Evolutionary conservation across 2,329 filamentous ascomycete species (phyloP).

Genomic region (Cadophora gregata): DNA sequence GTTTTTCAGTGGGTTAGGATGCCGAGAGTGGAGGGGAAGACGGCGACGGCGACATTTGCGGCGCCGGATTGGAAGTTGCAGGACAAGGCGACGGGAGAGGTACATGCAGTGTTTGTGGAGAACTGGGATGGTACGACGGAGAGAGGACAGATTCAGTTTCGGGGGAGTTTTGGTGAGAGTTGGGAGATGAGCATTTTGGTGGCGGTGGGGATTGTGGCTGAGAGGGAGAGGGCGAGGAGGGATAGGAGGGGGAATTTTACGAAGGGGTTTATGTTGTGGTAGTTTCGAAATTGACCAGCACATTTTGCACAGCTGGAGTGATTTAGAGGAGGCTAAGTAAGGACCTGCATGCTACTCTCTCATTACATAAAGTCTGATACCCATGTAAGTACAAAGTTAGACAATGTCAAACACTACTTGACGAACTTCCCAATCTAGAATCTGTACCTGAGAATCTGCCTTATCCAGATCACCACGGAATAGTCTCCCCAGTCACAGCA

Average conservation of each 20-base stretch:
- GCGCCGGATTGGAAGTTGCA: slow-evolving; percentile 14
- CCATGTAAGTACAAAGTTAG: too few species aligned
- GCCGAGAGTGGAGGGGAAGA: neutral
- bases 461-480: slow-evolving; percentile 31
- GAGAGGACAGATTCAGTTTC: slow-evolving; percentile 10
- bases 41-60: neutral
- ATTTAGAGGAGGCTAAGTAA: neutral
- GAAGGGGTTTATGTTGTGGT: slow-evolving; percentile 12
- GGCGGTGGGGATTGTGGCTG: slow-evolving; percentile 13
- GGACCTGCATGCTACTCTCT: too few species aligned
- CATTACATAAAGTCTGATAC: too few species aligned
- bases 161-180: slow-evolving; percentile 6
- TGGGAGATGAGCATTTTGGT: slow-evolving; percentile 17
- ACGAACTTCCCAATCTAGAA: too few species aligned
- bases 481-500: slow-evolving; percentile 20
- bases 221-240: slow-evolving; percentile 17
- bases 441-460: too few species aligned
- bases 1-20: neutral
- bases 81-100: slow-evolving; percentile 6
- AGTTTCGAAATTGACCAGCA: neutral
- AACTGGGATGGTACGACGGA: slow-evolving; percentile 8
- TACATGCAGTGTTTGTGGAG: slow-evolving; percentile 16
- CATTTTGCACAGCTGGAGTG: too few species aligned
- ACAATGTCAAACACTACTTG: too few species aligned
- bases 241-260: slow-evolving; percentile 13